Conservation (phyloP, 106 monocot genomes). For the Amphibolis antarctica region DNA sequence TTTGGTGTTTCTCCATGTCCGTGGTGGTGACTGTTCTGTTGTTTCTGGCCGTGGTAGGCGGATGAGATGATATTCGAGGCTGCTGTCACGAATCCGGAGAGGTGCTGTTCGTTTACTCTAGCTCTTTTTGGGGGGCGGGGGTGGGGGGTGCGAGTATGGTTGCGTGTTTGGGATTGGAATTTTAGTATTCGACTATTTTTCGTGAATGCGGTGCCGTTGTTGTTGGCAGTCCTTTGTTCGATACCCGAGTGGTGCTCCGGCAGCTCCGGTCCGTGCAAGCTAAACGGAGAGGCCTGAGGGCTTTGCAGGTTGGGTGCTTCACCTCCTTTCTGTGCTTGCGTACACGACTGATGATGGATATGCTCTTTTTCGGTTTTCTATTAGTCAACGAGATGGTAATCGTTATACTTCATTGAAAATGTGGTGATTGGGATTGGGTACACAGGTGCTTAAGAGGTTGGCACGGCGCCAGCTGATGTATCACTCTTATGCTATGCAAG, state of each 20-base stretch:
- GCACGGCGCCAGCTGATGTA: constrained; percentile 74
- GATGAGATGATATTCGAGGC: constrained; percentile 95
- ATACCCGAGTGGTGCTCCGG: constrained; percentile 76
- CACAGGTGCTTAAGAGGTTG: constrained; percentile 78
- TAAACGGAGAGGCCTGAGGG: constrained; percentile 72
- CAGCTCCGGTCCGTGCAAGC: constrained; percentile 61
- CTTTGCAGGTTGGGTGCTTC: constrained; percentile 66
- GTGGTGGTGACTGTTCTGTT: not conserved
- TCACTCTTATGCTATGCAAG: constrained; percentile 85
- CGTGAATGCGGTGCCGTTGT: not conserved
- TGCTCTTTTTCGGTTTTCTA: not conserved
- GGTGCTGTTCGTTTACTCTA: constrained; percentile 22
- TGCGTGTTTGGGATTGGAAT: not conserved
- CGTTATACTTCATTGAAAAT: no score
- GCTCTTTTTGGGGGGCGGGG: not conserved
- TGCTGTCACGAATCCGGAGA: constrained; percentile 45
- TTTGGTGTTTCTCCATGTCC: constrained; percentile 1
- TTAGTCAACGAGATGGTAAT: not conserved
- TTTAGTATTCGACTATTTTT: not conserved
- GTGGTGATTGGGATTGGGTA: not conserved
- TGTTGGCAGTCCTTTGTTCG: constrained; percentile 48
- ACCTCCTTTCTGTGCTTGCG: no score
- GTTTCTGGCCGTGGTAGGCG: constrained; percentile 24
- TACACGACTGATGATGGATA: no score
- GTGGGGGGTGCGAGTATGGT: no score